phyloP scores from a whole-genome alignment of 1,284 basidiomycete genomes.

The Ceratobasidium sp. region DNA sequence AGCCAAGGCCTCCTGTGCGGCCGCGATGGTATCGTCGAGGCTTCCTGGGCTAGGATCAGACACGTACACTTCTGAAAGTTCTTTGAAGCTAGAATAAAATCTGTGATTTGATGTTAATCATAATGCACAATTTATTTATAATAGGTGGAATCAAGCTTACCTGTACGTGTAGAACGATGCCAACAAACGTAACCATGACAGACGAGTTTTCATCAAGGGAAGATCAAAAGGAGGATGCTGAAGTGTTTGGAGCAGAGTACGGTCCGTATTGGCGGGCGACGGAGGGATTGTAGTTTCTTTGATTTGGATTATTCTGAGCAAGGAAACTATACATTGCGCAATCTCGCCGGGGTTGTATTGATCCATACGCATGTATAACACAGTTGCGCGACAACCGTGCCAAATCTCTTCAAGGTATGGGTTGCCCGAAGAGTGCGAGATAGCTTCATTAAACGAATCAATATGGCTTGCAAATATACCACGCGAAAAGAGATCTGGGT shows the following conservation, averaged over 20 bases:
- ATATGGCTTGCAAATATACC: neutral
- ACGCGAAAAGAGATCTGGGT: neutral
- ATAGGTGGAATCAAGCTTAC: neutral
- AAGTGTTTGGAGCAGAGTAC: neutral
- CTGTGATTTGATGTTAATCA: neutral
- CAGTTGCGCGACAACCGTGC: constrained; percentile 1
- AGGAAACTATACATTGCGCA: constrained; percentile 7
- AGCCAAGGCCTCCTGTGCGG: constrained; percentile 1
- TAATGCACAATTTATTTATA: too few species aligned
- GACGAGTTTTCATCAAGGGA: neutral
- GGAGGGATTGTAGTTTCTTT: neutral
- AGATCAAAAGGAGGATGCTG: neutral
- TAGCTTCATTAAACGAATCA: constrained; percentile 18
- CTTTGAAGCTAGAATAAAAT: neutral
- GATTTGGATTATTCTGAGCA: neutral
- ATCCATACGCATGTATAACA: constrained; percentile 24
- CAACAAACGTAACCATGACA: neutral
- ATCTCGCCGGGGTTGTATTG: constrained; percentile 24
- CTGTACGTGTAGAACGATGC: constrained; percentile 2
- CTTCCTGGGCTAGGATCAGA: neutral
- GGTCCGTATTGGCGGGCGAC: neutral
- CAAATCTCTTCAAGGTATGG: neutral
- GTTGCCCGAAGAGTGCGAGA: neutral
- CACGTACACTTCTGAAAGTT: neutral
- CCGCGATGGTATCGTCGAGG: constrained; percentile 4